Evolutionary conservation across 257 asterid species (phyloP), one percentile per base, ranked within the genome.

Genomic region (Nyctanthes arbortristis): DNA sequence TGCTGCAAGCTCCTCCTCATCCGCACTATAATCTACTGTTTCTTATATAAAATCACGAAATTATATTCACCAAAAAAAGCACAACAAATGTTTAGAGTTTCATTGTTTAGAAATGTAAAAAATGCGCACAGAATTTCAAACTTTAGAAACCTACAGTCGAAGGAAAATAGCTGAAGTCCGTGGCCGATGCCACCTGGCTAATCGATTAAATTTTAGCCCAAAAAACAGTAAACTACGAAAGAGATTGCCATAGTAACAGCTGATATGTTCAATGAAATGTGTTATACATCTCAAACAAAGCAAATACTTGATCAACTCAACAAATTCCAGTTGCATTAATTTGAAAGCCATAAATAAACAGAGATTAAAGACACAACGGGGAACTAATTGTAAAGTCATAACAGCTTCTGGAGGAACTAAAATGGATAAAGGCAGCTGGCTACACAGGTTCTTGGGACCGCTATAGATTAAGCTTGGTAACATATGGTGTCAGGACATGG

Each of bases 401-500:
- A 83, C 95, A 87, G 78, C 80, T 55, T 79, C 79, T 65, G 75
- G 72, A 72, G 76, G 18, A 75, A 66, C 78, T 67, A 67, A 77
- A 77, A 75, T 63, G 85, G 88, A 74, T 57, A 81, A 79, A 74
- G 89, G 95, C 78, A 69, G 81, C 30, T 20, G 59, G 59, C 31
- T 52, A 52, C 30, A 22, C 82, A 84, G 91, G 95, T 85, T 88
- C 91, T 79, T 76, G 87, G 92, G 87, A 84, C 81, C 76, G 75
- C 80, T 83, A 80, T 82, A 72, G 61, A 81, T 76, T 71, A 74
- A 82, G 86, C 87, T 75, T 80, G 91, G 93, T 80, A 77, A 71
- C n/a, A n/a, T 20, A 79, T 70, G 87, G 86, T 83, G 80, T 74
- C 84, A 65, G 91, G 95, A 69, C 77, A 76, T 84, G 90, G 91